phyloP scores from a whole-genome alignment of 2,329 filamentous ascomycete species.

The Phaeosphaeriaceae sp. region DNA sequence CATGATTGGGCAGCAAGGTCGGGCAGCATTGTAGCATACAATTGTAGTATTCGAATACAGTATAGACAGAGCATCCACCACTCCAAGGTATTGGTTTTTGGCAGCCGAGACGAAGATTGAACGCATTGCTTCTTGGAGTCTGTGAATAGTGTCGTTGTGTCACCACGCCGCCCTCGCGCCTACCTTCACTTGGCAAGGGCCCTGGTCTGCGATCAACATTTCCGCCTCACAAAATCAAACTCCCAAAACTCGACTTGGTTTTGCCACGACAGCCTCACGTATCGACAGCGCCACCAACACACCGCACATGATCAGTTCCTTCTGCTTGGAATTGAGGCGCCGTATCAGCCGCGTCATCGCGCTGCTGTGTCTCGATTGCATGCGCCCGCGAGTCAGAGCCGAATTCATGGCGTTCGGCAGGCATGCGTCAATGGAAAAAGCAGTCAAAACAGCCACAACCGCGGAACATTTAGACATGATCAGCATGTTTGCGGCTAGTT shows the following conservation, averaged over 20 bases:
- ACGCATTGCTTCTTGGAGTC: not conserved
- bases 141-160: constrained; percentile 12
- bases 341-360: constrained; percentile 2
- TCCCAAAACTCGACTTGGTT: constrained; percentile 1
- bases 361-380: constrained; percentile 7
- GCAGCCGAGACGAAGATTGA: not conserved
- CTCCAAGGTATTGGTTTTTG: constrained; percentile 18
- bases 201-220: constrained; percentile 11
- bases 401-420: constrained; percentile 7
- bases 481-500: constrained; percentile 6
- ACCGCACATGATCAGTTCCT: constrained; percentile 2
- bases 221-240: constrained; percentile 21
- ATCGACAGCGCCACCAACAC: constrained; percentile 9
- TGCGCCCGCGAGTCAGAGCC: constrained; percentile 4
- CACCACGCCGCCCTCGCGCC: constrained; percentile 5
- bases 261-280: constrained; percentile 21
- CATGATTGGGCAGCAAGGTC: constrained; percentile 25
- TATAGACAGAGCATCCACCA: constrained; percentile 23
- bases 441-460: constrained; percentile 11
- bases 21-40: constrained; percentile 33
- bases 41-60: constrained; percentile 10
- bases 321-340: constrained; percentile 1
- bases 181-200: constrained; percentile 4
- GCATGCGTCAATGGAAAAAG: constrained; percentile 8
- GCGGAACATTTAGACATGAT: constrained; percentile 15